Evolutionary conservation across 1,139 yeast genomes (phyloP).

Genomic region (Zygoascus sp.): DNA sequence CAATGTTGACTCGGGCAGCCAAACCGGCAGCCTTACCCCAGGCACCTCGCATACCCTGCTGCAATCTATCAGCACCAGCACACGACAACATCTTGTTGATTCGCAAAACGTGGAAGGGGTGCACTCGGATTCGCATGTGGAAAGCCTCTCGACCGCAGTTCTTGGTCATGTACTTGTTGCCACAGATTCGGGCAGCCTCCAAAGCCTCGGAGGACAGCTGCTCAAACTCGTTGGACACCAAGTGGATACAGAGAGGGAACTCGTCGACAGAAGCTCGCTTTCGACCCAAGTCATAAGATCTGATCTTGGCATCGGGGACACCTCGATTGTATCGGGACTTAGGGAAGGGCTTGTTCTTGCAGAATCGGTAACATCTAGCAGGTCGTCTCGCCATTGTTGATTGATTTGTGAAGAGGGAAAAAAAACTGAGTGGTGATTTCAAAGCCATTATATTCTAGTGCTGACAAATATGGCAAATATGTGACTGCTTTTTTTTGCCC

Average conservation of each 20-base stretch:
- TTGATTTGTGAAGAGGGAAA: neutral
- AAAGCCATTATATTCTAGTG: neutral
- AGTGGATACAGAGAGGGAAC: constrained; percentile 98
- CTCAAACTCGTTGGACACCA: constrained; percentile 98
- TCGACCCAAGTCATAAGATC: constrained; percentile 99
- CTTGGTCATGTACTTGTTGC: constrained; percentile 98
- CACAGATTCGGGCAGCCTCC: constrained; percentile 99
- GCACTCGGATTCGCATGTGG: constrained; percentile 99
- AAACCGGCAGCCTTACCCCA: constrained; percentile 99
- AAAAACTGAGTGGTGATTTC: constrained; percentile 8
- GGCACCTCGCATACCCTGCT: constrained; percentile 99
- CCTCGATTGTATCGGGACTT: constrained; percentile 99
- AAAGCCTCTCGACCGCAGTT: constrained; percentile 97
- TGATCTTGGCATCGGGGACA: constrained; percentile 99
- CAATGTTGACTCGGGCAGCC: constrained; percentile 98
- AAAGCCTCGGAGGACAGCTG: constrained; percentile 99
- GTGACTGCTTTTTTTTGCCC: constrained; percentile 10
- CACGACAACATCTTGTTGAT: constrained; percentile 99
- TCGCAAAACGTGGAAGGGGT: constrained; percentile 99
- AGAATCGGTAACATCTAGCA: constrained; percentile 99
- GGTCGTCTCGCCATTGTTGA: constrained; percentile 99
- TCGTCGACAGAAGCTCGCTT: constrained; percentile 99
- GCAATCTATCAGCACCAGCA: constrained; percentile 99
- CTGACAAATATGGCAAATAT: constrained; percentile 2
- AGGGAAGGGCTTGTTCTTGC: constrained; percentile 99